Percentiles rank a stretch among this genome's conserved stretches.
phyloP scores from a whole-genome alignment of 2,329 filamentous ascomycete species.

The Aspergillus sp. region DNA sequence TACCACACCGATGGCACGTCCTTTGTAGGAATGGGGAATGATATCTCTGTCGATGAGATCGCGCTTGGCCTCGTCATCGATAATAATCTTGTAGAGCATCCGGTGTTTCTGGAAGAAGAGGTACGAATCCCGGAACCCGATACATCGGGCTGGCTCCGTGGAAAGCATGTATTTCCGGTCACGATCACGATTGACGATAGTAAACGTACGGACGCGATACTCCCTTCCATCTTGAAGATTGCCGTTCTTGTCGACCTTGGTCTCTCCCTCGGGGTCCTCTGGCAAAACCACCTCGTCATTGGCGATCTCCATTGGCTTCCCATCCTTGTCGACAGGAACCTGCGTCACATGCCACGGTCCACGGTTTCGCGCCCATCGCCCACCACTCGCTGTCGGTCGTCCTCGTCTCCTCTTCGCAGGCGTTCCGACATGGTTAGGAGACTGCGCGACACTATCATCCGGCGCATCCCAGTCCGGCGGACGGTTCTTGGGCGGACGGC shows the following conservation, averaged over 20 bases:
- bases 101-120: slow-evolving; percentile 98
- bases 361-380: slow-evolving; percentile 65
- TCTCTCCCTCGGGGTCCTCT: slow-evolving; percentile 78
- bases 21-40: slow-evolving; percentile 97
- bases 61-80: slow-evolving; percentile 92
- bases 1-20: slow-evolving; percentile 90
- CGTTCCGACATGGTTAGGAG: slow-evolving; percentile 38
- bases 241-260: slow-evolving; percentile 86
- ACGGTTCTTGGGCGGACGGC: slow-evolving; percentile 75
- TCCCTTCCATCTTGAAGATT: slow-evolving; percentile 75
- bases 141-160: slow-evolving; percentile 90
- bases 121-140: slow-evolving; percentile 95
- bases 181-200: slow-evolving; percentile 65
- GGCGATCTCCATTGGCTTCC: slow-evolving; percentile 80
- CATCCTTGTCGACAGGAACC: slow-evolving; percentile 86
- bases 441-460: slow-evolving; percentile 42
- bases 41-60: slow-evolving; percentile 93
- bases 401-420: slow-evolving; percentile 53
- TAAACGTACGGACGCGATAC: slow-evolving; percentile 93
- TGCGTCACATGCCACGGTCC: slow-evolving; percentile 69
- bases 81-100: slow-evolving; percentile 94
- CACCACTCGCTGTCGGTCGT: slow-evolving; percentile 46
- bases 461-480: slow-evolving; percentile 66
- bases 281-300: slow-evolving; percentile 87
- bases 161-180: slow-evolving; percentile 95